phyloP scores from a whole-genome alignment of 2,329 filamentous ascomycete genomes.

The Aphanocladium album region DNA sequence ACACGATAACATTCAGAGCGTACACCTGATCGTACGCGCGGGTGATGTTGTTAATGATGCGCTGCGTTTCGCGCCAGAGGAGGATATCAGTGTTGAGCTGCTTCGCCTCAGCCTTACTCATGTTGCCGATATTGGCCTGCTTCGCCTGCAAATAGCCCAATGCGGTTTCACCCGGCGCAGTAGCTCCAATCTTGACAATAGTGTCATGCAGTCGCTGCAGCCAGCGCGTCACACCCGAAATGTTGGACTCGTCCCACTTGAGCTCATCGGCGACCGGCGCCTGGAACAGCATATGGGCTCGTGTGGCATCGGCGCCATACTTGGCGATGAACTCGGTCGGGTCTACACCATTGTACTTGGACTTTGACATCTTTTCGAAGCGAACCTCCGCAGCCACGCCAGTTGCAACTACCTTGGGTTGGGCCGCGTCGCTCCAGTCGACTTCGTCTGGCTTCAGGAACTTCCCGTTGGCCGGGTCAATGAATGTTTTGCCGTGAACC shows the following conservation, averaged over 20 bases:
- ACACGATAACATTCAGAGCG: conserved; percentile 76
- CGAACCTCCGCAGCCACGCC: conserved; percentile 55
- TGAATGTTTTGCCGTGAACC: conserved; percentile 84
- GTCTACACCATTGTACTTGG: conserved; percentile 87
- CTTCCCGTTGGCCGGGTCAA: conserved; percentile 66
- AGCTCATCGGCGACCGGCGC: conserved; percentile 78
- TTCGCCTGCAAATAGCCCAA: conserved; percentile 34
- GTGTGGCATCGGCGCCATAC: conserved; percentile 77
- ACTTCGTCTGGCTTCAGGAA: conserved; percentile 76
- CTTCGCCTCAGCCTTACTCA: conserved; percentile 27
- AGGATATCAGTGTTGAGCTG: conserved; percentile 43
- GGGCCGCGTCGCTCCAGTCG: conserved; percentile 51
- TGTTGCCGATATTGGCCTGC: conserved; percentile 24
- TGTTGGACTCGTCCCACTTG: conserved; percentile 83
- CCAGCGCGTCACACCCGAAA: conserved; percentile 78
- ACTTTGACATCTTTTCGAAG: conserved; percentile 94
- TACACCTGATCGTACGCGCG: conserved; percentile 66
- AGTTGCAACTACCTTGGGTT: conserved; percentile 58
- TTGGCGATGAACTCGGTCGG: conserved; percentile 65
- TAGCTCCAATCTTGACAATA: conserved; percentile 29
- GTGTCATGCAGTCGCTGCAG: conserved; percentile 62
- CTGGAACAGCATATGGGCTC: conserved; percentile 85
- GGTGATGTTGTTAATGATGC: conserved; percentile 62
- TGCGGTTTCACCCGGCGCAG: conserved; percentile 18
- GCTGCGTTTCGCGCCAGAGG: conserved; percentile 63